Evolutionary conservation across 805 yeast species (phyloP), one percentile per base, ranked within the genome.

Genomic region (Suhomyces emberorum): DNA sequence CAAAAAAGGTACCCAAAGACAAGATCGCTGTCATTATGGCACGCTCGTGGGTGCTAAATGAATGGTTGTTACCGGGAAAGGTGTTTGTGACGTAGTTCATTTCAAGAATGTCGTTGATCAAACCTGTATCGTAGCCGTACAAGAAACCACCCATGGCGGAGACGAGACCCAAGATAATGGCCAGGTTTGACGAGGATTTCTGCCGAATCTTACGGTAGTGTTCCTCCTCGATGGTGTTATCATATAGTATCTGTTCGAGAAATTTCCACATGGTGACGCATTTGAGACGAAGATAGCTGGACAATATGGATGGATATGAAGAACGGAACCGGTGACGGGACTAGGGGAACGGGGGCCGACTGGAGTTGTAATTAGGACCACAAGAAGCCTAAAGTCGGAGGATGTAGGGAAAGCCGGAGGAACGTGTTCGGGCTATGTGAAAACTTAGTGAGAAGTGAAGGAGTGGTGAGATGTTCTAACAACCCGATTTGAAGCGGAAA

Each of bases 111-210:
- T 86, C 87, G 54, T 87, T 87, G 34, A 87, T 82, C 31, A 86
- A 63, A 1, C 96, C 96, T 0, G 96, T 88, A 57, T 88, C 96
- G 54, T 85, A 88, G 1, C 96, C 96, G 55, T 83, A 88, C 28
- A 88, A 65, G 54, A 88, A 84, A 0, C 96, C 96, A 18, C 96
- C 96, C n/a, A 85, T 74, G 10, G 95, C 95, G 8, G 93, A 91
- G 41, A 87, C 80, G 15, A 77, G 54, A 40, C 95, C 95, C 3
- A 88, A 89, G 7, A 74, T 63, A 22, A 84, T 57, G 3, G 95
- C 87, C 72, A 81, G 77, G 30, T 70, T 60, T 3, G 80, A 69
- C 0, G 87, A 77, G 14, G 76, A 59, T 44, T 68, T 61, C 51
- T 63, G 69, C 35, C 68, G 66, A 50, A 64, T 53, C 42, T 63